Percentiles rank a stretch among this genome's conserved stretches.
Evolutionary conservation across 306 rosid species (phyloP).

Genomic region (Malus fusca): DNA sequence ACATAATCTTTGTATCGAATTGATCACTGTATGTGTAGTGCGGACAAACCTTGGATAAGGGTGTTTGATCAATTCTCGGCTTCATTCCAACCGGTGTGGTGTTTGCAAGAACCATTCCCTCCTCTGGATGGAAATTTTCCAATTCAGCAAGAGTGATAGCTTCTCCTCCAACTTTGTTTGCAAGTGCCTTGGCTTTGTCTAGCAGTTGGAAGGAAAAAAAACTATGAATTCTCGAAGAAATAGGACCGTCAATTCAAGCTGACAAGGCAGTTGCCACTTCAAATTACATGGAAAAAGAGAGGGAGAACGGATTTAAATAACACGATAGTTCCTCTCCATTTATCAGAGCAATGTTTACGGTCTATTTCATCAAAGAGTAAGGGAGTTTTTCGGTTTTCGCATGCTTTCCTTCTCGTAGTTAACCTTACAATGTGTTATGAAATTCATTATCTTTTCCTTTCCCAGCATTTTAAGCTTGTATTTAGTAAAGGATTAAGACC

Average conservation of each 20-base stretch:
- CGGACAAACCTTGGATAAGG: conserved; percentile 41
- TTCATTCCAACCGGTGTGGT: conserved; percentile 57
- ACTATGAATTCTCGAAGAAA: background rate
- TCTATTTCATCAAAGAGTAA: too few relatives aligned
- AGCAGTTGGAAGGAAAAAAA: background rate
- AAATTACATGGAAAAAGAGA: background rate
- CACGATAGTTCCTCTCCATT: too few relatives aligned
- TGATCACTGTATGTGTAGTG: background rate
- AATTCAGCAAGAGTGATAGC: conserved; percentile 42
- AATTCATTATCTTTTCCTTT: background rate
- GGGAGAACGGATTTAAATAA: background rate
- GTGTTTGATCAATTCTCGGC: conserved; percentile 37
- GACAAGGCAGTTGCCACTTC: background rate
- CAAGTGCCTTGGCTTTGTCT: conserved; percentile 53
- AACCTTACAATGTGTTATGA: too few relatives aligned
- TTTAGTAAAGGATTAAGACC: background rate
- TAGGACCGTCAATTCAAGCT: background rate
- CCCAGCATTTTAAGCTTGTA: background rate
- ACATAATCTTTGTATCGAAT: background rate
- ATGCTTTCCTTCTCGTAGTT: too few relatives aligned
- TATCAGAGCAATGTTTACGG: too few relatives aligned
- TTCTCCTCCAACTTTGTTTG: conserved; percentile 46
- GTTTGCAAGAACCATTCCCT: conserved; percentile 58
- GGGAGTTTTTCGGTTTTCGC: too few relatives aligned
- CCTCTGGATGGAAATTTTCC: conserved; percentile 44